phyloP scores from a whole-genome alignment of 192 early-diverging fungal genomes.

The Chytriomyces sp. region DNA sequence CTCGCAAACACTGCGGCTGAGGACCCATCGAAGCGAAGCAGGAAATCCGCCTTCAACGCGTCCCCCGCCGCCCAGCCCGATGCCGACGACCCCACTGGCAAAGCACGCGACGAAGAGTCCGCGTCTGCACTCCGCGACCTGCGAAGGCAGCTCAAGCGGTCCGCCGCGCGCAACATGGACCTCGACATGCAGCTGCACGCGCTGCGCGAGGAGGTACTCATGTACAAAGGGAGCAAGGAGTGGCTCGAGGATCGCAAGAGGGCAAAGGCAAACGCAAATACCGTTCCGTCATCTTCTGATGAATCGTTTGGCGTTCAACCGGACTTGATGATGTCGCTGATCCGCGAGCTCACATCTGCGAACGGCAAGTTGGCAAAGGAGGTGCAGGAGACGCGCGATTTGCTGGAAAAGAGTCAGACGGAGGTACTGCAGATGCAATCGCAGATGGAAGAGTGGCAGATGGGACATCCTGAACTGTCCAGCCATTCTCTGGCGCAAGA shows the following conservation, averaged over 20 bases:
- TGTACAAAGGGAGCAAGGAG: background rate
- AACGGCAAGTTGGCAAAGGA: constrained; percentile 18
- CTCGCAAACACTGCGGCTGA: background rate
- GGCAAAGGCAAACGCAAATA: background rate
- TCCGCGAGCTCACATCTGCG: constrained; percentile 19
- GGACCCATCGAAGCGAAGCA: background rate
- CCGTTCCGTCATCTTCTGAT: no score
- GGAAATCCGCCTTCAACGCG: background rate
- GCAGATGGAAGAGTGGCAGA: constrained; percentile 13
- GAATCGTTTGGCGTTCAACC: background rate
- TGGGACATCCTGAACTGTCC: no score
- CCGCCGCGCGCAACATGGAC: background rate
- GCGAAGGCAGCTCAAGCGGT: constrained; percentile 1
- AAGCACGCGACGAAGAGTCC: no score
- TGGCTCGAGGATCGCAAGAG: background rate
- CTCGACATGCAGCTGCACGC: background rate
- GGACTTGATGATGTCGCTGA: constrained; percentile 5
- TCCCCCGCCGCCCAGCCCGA: background rate
- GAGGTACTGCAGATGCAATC: background rate
- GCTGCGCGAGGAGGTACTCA: background rate
- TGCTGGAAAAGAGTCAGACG: constrained; percentile 5
- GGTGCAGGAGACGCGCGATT: background rate
- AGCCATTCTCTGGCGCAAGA: no score
- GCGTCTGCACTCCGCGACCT: background rate
- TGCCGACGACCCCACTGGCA: no score